Evolutionary conservation across 495 filamentous ascomycete genomes (phyloP), one percentile per base, ranked within the genome.

Genomic region (Parathielavia hyrcaniae): DNA sequence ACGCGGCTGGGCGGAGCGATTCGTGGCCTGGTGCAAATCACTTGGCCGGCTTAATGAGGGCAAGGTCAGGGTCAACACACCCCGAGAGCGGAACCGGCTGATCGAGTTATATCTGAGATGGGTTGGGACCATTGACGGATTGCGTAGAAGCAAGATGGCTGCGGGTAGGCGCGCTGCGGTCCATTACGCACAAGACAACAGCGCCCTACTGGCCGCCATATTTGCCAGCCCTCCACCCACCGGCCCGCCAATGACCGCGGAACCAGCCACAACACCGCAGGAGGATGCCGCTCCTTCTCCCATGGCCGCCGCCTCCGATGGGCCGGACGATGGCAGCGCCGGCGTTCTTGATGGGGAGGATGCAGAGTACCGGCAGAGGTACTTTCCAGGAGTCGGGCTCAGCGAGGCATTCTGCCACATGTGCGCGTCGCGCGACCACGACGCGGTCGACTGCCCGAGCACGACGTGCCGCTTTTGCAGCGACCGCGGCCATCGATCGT

Each of bases 381-480:
- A 78, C 60, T 78, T 76, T 46, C 71, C 74, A 6, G 66, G 71
- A 4, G 36, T 69, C 48, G 63, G 63, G 7, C 48, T 63, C 2
- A 57, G 68, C 44, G 63, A 66, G 12, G 50, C 64, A 1, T 69
- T 70, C 51, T 78, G 76, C 55, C 47, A 75, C 39, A 58, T 58
- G 50, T 78, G 76, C 59, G 69, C 71, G 16, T 68, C 64, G 9
- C 38, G 59, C 20, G 70, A 67, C 8, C 76, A 79, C 60, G 55
- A 22, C 19, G 49, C 61, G 17, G 36, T 36, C 39, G 50, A 62
- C 14, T 78, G 75, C 49, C 71, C 73, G 11, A 56, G 61, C 19
- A 53, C 59, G 17, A 34, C 38, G 1, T 77, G 74, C 51, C 63
- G 67, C 6, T 74, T 72, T 36, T 79, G 75, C 53, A 55, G 59